Conservation (phyloP, 305 asterid genomes). For the Solanum hybrid region DNA sequence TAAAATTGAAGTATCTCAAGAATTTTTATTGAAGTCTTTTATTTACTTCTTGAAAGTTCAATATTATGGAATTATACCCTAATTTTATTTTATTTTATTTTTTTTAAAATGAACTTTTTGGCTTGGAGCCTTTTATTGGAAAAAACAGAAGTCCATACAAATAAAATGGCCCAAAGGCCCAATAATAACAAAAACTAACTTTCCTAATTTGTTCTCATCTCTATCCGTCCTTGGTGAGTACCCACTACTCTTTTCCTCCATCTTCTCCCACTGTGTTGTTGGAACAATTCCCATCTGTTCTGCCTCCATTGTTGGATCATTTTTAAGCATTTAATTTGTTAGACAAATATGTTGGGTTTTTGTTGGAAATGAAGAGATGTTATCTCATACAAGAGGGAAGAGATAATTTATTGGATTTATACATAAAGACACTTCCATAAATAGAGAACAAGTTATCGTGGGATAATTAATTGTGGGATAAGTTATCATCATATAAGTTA, state of each 20-base stretch:
- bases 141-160: too few relatives aligned
- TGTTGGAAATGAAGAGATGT: not conserved
- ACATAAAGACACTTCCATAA: not conserved
- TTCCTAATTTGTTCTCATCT: too few relatives aligned
- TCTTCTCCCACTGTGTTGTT: too few relatives aligned
- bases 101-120: too few relatives aligned
- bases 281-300: too few relatives aligned
- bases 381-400: not conserved
- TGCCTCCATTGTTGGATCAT: too few relatives aligned
- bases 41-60: not conserved
- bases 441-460: not conserved
- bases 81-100: not conserved
- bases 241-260: too few relatives aligned
- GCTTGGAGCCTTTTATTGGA: too few relatives aligned
- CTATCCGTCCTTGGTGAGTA: too few relatives aligned
- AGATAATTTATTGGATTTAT: not conserved
- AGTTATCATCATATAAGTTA: not conserved
- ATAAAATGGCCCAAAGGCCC: too few relatives aligned
- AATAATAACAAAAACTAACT: too few relatives aligned
- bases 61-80: not conserved
- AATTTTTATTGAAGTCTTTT: not conserved
- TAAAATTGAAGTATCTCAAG: not conserved
- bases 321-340: not conserved
- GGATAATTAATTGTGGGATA: not conserved
- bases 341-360: not conserved